Evolutionary conservation across 768 basidiomycete genomes (phyloP).

Genomic region (Crepidotus variabilis): DNA sequence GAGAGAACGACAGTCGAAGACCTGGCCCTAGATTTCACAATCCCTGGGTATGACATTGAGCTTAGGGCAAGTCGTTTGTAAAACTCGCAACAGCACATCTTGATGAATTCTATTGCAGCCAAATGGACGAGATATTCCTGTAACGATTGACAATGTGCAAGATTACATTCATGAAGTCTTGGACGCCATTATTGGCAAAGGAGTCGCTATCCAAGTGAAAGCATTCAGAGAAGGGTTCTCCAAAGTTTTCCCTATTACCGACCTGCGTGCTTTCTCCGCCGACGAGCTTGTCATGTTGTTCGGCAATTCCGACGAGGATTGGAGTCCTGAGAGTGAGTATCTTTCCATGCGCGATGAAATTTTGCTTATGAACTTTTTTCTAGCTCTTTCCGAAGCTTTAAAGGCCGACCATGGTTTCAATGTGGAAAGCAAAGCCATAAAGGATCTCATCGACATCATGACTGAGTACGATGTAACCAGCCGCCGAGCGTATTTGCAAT

Average conservation of each 20-base stretch:
- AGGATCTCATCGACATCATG: conserved; percentile 85
- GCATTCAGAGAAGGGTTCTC: conserved; percentile 95
- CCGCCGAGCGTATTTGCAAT: conserved; percentile 89
- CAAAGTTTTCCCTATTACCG: conserved; percentile 90
- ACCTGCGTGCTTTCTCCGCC: conserved; percentile 88
- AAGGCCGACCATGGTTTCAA: conserved; percentile 99
- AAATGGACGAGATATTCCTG: conserved; percentile 72
- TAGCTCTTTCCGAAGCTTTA: conserved; percentile 84
- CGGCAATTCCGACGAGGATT: conserved; percentile 97
- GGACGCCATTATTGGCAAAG: conserved; percentile 83
- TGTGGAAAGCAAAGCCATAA: conserved; percentile 88
- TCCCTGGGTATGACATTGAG: conserved; percentile 95
- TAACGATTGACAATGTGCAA: conserved; percentile 84
- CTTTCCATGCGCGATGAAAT: conserved; percentile 1
- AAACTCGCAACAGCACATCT: background rate
- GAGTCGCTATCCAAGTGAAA: conserved; percentile 73
- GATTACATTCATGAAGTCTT: conserved; percentile 88
- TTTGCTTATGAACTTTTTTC: conserved; percentile 10
- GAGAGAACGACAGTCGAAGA: conserved; percentile 76
- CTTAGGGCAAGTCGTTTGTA: conserved; percentile 54
- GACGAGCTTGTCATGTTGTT: conserved; percentile 96
- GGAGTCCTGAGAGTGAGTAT: conserved; percentile 82
- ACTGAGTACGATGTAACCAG: conserved; percentile 67
- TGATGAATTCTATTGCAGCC: conserved; percentile 40
- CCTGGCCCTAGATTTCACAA: conserved; percentile 91